Percentiles rank a stretch among this genome's conserved stretches.
phyloP scores from a whole-genome alignment of 2,329 filamentous ascomycete genomes.

The Moelleriella libera region DNA sequence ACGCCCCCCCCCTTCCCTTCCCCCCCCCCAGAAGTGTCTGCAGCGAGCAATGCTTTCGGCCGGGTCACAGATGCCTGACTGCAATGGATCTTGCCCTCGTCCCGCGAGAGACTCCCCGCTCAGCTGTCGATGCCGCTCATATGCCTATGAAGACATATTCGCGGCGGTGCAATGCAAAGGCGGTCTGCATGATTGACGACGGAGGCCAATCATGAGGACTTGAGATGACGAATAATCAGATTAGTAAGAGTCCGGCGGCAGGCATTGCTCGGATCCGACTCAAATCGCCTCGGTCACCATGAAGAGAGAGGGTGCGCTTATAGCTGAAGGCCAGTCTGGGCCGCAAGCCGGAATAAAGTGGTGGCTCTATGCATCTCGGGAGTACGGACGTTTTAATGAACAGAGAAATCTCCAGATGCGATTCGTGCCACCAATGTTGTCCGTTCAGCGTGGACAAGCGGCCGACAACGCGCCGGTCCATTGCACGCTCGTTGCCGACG shows the following conservation, averaged over 20 bases:
- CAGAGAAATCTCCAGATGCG: background rate
- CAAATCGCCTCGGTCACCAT: too few species aligned
- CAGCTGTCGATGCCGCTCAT: background rate
- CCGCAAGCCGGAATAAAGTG: background rate
- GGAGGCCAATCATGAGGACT: background rate
- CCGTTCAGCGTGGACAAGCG: too few species aligned
- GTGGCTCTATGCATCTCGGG: background rate
- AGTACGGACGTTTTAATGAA: background rate
- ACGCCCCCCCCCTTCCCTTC: background rate
- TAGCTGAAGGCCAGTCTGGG: background rate
- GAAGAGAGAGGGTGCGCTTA: background rate
- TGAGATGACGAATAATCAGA: background rate
- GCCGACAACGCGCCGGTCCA: too few species aligned
- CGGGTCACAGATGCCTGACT: background rate
- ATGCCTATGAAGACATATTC: background rate
- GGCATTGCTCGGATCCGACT: conserved; percentile 4
- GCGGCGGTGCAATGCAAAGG: background rate
- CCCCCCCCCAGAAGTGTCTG: background rate
- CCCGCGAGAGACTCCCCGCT: background rate
- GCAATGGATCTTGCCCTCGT: background rate
- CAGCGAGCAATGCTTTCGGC: background rate
- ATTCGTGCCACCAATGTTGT: too few species aligned
- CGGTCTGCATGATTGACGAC: background rate
- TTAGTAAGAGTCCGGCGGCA: background rate
- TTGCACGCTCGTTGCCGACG: too few species aligned